A percentile compares a stretch with the other conserved stretches of the same genome.
Evolutionary conservation across 495 filamentous ascomycete species (phyloP).

Genomic region (Talaromyces liani): DNA sequence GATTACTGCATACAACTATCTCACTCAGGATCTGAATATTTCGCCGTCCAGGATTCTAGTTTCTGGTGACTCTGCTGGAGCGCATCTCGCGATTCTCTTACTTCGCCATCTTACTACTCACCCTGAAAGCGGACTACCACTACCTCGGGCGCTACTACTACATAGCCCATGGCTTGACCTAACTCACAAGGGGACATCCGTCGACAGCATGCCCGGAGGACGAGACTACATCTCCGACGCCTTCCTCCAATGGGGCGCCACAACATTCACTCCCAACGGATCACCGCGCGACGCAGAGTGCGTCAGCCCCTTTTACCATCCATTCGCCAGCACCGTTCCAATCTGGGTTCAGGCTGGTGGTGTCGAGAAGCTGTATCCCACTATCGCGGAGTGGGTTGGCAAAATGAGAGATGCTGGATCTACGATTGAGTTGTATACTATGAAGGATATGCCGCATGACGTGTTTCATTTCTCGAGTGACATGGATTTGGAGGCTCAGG

Average conservation of each 20-base stretch:
- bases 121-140: neutral
- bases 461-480: conserved; percentile 16
- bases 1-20: conserved; percentile 31
- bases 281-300: conserved; percentile 14
- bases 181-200: neutral
- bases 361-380: conserved; percentile 24
- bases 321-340: conserved; percentile 21
- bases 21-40: conserved; percentile 24
- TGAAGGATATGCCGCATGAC: conserved; percentile 24
- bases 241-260: conserved; percentile 23
- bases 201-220: conserved; percentile 15
- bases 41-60: conserved; percentile 28
- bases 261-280: conserved; percentile 13
- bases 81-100: conserved; percentile 29
- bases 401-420: conserved; percentile 16
- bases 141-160: conserved; percentile 16
- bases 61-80: conserved; percentile 39
- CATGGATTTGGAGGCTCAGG: conserved; percentile 18
- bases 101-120: conserved; percentile 24
- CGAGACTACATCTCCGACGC: conserved; percentile 20
- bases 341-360: conserved; percentile 24
- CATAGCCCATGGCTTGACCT: conserved; percentile 27
- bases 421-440: conserved; percentile 18
- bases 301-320: conserved; percentile 15
- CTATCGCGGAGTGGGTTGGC: conserved; percentile 17